phyloP scores from a whole-genome alignment of 257 asterid genomes.

The Ligustrum vulgare region DNA sequence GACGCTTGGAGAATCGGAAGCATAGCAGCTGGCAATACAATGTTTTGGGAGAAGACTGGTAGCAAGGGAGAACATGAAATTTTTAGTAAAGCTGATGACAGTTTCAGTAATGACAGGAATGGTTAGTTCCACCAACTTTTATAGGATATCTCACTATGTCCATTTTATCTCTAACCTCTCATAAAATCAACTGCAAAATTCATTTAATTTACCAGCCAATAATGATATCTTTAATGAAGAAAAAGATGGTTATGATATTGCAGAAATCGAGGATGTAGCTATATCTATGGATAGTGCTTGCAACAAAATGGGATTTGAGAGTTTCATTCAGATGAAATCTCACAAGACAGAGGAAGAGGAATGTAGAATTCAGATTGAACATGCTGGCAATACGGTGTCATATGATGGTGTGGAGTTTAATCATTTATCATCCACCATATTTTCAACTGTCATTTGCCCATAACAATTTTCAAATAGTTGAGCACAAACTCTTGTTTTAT shows the following conservation, averaged over 20 bases:
- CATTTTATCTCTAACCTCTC: conserved; percentile 14
- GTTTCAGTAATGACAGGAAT: conserved; percentile 13
- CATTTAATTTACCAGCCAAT: conserved; percentile 19
- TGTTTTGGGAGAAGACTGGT: not conserved
- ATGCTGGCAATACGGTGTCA: conserved; percentile 5
- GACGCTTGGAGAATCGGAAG: not conserved
- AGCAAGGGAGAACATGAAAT: conserved; percentile 7
- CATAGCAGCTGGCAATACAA: conserved; percentile 7
- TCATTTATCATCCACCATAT: conserved; percentile 21
- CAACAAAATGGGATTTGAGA: conserved; percentile 24
- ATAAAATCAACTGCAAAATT: conserved; percentile 9
- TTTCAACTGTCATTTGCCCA: not conserved
- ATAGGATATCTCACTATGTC: conserved; percentile 6
- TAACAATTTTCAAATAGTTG: not conserved
- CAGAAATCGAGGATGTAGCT: conserved; percentile 19
- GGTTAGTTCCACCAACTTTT: conserved; percentile 32
- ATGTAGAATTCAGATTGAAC: conserved; percentile 3
- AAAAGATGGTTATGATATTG: conserved; percentile 16
- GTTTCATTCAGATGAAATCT: conserved; percentile 16
- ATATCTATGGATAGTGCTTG: conserved; percentile 13
- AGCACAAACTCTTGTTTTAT: conserved; percentile 1
- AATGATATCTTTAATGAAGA: conserved; percentile 11
- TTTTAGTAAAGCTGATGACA: conserved; percentile 20
- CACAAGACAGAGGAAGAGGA: conserved; percentile 23
- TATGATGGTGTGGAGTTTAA: conserved; percentile 19